These are phyloP conservation scores for Penicillium manginii DNA, from an alignment of 495 filamentous ascomycete genomes.

Conservation along the genomic window DNA sequence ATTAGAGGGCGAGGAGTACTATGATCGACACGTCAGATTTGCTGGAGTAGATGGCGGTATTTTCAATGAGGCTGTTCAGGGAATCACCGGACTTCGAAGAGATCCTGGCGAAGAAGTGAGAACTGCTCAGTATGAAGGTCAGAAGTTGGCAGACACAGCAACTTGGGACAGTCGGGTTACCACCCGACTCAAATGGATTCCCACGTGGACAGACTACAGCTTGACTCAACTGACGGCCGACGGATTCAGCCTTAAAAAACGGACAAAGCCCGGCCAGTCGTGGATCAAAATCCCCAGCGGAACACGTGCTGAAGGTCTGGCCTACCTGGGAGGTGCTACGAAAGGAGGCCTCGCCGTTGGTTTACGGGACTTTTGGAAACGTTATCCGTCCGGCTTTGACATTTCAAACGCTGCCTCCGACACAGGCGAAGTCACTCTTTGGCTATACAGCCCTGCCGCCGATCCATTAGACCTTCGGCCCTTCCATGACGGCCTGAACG, in stretches of 20 bases:
- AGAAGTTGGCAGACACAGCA: constrained; percentile 25
- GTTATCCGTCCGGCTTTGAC: constrained; percentile 53
- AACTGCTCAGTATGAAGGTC: constrained; percentile 15
- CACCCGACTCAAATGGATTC: constrained; percentile 32
- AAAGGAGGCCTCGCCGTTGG: constrained; percentile 51
- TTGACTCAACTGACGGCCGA: constrained; percentile 51
- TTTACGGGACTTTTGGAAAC: constrained; percentile 55
- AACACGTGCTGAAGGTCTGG: constrained; percentile 45
- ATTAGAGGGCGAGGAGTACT: constrained; percentile 33
- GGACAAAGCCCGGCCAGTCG: constrained; percentile 49
- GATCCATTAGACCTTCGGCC: constrained; percentile 51
- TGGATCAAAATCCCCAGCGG: constrained; percentile 57
- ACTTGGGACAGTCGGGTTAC: constrained; percentile 36
- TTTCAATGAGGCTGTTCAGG: constrained; percentile 44
- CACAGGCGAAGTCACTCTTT: constrained; percentile 45
- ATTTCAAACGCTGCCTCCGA: constrained; percentile 42
- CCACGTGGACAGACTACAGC: constrained; percentile 50
- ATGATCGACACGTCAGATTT: constrained; percentile 43
- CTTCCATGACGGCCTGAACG: constrained; percentile 52
- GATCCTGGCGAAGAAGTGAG: constrained; percentile 36
- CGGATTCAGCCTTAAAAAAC: constrained; percentile 54
- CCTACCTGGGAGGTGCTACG: constrained; percentile 50
- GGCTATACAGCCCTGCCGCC: constrained; percentile 53
- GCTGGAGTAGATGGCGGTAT: constrained; percentile 41
- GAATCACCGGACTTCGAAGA: constrained; percentile 39